Evolutionary conservation across 73 alveolate genomes (phyloP), one percentile per base, ranked within the genome.

Genomic region (Tetrahymena elliotti): DNA sequence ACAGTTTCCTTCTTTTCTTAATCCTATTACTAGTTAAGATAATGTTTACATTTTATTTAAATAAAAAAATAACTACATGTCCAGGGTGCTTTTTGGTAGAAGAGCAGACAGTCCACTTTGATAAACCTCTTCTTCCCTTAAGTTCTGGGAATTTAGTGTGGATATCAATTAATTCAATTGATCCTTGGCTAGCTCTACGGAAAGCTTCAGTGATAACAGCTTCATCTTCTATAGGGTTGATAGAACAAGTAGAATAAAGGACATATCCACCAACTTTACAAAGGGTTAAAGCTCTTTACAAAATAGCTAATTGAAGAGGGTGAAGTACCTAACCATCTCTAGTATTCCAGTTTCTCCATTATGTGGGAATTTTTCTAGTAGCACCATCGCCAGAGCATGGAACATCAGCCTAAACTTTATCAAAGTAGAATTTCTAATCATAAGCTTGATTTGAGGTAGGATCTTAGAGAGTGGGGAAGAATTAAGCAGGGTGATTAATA

Each of bases 371-470:
- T 68, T 99, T 99, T 36, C 99, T 97, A 96, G 99, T 97, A 15
- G 99, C 99, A 18, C 99, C 99, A 95, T 99, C 99, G n/a, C 99
- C 99, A 1, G 99, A 96, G 96, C 99, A 99, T 35, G 99, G 99
- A 22, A 99, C 99, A 96, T 99, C 99, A 93, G 99, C 98, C 84
- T 99, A 95, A 18, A 99, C 97, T 95, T 99, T 97, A 95, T 99
- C 99, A 93, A 97, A 99, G 39, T 98, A 52, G 40, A 83, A 31
- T 96, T 95, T 92, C 39, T 95, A 36, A 24, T 94, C 96, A 54
- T 93, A 35, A 31, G 88, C 88, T 68, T 68, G n/a, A 68, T n/a
- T 27, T 27, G 88, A 68, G 16, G 36, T 27, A 31, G 88, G 88
- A 52, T 96, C 92, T 53, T 82, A 94, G 36, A 98, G 96, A 31